Base-by-base conservation (phyloP, 2,329 filamentous ascomycete species). In the Fusarium beomiforme region DNA sequence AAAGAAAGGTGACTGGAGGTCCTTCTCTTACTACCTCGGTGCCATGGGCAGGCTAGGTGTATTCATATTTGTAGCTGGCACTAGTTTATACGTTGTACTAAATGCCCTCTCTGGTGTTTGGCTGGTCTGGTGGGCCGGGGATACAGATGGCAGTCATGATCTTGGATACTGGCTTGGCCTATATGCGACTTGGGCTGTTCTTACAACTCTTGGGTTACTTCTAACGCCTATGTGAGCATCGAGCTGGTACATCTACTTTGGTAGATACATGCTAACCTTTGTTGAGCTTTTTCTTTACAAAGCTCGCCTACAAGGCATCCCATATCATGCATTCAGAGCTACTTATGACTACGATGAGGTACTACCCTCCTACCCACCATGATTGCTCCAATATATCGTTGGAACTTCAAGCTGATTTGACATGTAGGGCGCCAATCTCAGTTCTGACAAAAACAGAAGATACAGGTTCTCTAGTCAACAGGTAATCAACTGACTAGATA, bases 101-200 rank as follows among this genome's bases (percentile, higher is more conserved):
- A 58, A 58, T n/a, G 54, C 54, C 7, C 16, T 58, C 19, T 58
- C 47, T 37, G 54, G 54, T 47, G 54, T 58, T 24, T 58, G 54
- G 54, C 31, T 58, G 5, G 42, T 58, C 5, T 58, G 54, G 54
- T 58, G 54, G 54, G 54, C 24, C 13, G 42, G 39, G 6, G 54
- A 58, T 24, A 11, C 54, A 2, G 7, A 47, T 33, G 33, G 11
- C 17, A 31, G 11, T 8, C 54, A 19, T n/a, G 19, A 34, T 24
- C 42, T 58, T 33, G 54, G 43, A 8, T 58, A 31, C 54, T 58
- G 54, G 54, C n/a, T 58, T n/a, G 54, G 54, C 14, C 42, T 58
- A 13, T 58, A 58, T 9, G 54, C 42, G 14, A 39, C 34, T 8
- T 58, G 54, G 54, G 54, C 54, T 6, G 19, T 24, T 5, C n/a